Percentiles rank a stretch among this genome's conserved stretches.
Conservation (phyloP, 2,329 filamentous ascomycete genomes). For the Neospermospora avenae region DNA sequence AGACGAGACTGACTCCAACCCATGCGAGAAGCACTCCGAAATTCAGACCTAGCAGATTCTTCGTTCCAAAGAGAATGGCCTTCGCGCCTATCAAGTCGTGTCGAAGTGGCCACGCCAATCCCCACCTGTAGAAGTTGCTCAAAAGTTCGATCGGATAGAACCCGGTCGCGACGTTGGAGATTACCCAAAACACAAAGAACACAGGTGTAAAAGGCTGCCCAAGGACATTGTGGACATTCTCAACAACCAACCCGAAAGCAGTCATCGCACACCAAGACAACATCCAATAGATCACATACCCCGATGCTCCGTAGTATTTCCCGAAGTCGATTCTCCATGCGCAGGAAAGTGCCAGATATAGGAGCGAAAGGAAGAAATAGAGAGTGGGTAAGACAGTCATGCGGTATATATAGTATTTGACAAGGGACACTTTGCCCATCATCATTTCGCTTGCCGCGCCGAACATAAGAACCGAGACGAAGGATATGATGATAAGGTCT, state of each 20-base stretch:
- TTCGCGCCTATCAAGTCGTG: conserved; percentile 21
- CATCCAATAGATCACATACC: conserved; percentile 24
- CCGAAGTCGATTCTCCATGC: conserved; percentile 20
- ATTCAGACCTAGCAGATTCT: conserved; percentile 19
- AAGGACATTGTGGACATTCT: conserved; percentile 21
- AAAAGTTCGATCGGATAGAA: conserved; percentile 22
- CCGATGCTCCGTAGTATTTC: conserved; percentile 17
- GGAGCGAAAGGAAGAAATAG: conserved; percentile 19
- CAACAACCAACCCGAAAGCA: conserved; percentile 22
- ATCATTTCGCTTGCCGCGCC: conserved; percentile 18
- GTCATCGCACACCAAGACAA: conserved; percentile 22
- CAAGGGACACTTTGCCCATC: conserved; percentile 19
- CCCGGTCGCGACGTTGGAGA: conserved; percentile 20
- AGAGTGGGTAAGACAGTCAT: conserved; percentile 12
- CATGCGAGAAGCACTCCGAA: conserved; percentile 19
- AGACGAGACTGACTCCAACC: conserved; percentile 14
- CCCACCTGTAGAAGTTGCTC: conserved; percentile 21
- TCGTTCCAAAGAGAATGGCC: conserved; percentile 20
- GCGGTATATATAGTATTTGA: conserved; percentile 19
- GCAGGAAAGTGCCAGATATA: conserved; percentile 19
- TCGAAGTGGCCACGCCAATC: conserved; percentile 19
- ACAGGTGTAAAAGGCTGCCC: conserved; percentile 22
- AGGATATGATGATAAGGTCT: conserved; percentile 24
- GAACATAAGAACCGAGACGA: conserved; percentile 24
- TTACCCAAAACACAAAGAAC: conserved; percentile 25